phyloP scores from a whole-genome alignment of 805 yeast genomes.

The Kuraishia piskuri region DNA sequence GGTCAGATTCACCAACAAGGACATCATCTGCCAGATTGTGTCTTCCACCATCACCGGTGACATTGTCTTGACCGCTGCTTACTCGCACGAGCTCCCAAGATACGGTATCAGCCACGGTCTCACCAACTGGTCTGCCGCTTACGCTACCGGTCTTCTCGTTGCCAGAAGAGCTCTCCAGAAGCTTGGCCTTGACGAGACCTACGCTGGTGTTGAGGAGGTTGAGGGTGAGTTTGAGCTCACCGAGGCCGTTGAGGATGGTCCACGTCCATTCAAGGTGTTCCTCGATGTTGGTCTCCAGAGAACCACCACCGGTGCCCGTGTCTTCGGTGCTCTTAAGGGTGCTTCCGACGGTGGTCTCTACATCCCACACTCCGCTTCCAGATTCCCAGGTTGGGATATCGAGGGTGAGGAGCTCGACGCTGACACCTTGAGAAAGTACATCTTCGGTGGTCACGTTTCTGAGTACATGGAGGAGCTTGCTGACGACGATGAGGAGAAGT shows the following conservation, averaged over 20 bases:
- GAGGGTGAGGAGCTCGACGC: conserved; percentile 98
- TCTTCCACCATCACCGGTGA: conserved; percentile 98
- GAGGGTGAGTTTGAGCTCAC: conserved; percentile 98
- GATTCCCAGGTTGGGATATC: conserved; percentile 99
- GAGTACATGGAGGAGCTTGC: conserved; percentile 99
- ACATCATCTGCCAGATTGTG: conserved; percentile 95
- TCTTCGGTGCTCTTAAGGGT: conserved; percentile 99
- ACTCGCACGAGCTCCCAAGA: conserved; percentile 96
- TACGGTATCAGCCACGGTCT: conserved; percentile 98
- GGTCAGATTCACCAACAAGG: conserved; percentile 99
- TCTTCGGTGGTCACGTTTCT: conserved; percentile 99
- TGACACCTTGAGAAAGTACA: conserved; percentile 96
- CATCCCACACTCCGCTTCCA: conserved; percentile 98
- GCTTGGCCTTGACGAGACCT: conserved; percentile 97
- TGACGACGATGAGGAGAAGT: conserved; percentile 99
- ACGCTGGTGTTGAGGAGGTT: conserved; percentile 97
- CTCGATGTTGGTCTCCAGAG: conserved; percentile 99
- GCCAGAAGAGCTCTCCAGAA: conserved; percentile 99
- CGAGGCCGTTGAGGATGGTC: conserved; percentile 98
- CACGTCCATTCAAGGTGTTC: conserved; percentile 99
- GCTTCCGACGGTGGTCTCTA: conserved; percentile 99
- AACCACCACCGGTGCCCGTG: conserved; percentile 99
- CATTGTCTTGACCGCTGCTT: conserved; percentile 92
- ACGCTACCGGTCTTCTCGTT: conserved; percentile 95
- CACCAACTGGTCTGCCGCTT: conserved; percentile 99